phyloP scores from a whole-genome alignment of 768 basidiomycete species.

The Mycena epipterygia region DNA sequence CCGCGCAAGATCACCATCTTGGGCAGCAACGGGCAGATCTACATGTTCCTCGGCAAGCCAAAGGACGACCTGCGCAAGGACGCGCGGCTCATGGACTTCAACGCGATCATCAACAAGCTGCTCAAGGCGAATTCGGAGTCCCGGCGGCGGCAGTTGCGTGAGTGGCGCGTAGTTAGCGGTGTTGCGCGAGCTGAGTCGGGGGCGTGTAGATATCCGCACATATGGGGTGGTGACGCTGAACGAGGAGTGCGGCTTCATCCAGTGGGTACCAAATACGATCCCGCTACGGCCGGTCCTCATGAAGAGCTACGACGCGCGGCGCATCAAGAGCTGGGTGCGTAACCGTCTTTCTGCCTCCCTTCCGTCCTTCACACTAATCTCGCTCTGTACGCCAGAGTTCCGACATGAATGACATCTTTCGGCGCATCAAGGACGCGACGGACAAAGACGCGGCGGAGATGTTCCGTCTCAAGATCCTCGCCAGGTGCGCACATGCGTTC shows the following conservation, averaged over 20 bases:
- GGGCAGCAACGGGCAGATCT: conserved; percentile 86
- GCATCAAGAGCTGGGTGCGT: conserved; percentile 58
- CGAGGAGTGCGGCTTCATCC: conserved; percentile 96
- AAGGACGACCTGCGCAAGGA: conserved; percentile 98
- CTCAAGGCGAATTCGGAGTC: conserved; percentile 95
- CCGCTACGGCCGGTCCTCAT: conserved; percentile 83
- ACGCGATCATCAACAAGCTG: conserved; percentile 96
- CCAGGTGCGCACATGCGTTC: conserved; percentile 69
- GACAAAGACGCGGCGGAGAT: conserved; percentile 66
- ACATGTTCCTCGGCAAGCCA: conserved; percentile 96
- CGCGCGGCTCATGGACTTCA: conserved; percentile 97
- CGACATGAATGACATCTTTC: conserved; percentile 63
- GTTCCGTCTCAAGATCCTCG: conserved; percentile 69
- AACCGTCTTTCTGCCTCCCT: not conserved
- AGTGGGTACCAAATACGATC: conserved; percentile 97
- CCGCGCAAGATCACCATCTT: conserved; percentile 91
- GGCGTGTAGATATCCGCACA: conserved; percentile 93
- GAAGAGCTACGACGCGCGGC: conserved; percentile 70
- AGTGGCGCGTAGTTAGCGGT: conserved; percentile 45
- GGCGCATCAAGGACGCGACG: conserved; percentile 61
- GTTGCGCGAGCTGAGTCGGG: not conserved
- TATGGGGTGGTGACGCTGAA: conserved; percentile 99
- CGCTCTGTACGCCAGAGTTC: conserved; percentile 48
- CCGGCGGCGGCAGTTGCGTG: conserved; percentile 89
- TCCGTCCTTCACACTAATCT: not conserved